Evolutionary conservation across 257 asterid species (phyloP).

Genomic region (Misopates orontium): DNA sequence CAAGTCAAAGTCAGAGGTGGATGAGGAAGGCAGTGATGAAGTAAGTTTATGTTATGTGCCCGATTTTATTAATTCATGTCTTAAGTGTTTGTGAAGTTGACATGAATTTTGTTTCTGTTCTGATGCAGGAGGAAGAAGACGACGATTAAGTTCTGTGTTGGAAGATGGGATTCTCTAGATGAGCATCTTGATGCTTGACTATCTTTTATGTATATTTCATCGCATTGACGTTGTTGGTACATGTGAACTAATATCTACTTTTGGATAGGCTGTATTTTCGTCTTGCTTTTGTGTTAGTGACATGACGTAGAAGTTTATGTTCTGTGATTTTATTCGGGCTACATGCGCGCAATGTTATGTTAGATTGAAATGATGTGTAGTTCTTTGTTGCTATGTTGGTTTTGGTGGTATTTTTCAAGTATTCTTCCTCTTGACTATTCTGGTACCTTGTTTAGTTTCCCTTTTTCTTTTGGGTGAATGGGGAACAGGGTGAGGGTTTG

Average conservation of each 20-base stretch:
- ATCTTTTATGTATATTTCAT: conserved; percentile 24
- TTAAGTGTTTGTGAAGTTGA: background rate
- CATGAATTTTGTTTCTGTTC: background rate
- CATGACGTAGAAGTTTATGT: conserved; percentile 25
- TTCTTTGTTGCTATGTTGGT: background rate
- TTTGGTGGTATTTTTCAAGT: background rate
- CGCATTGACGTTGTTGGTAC: conserved; percentile 30
- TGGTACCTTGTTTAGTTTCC: background rate
- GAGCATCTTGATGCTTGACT: background rate
- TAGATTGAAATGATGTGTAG: conserved; percentile 4
- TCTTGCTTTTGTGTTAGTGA: conserved; percentile 17
- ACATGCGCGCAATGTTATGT: conserved; percentile 1
- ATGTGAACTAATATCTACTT: conserved; percentile 7
- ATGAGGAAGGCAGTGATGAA: conserved; percentile 58
- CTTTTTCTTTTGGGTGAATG: no score
- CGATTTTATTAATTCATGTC: background rate
- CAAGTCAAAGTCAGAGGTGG: conserved; percentile 75
- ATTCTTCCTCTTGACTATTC: background rate
- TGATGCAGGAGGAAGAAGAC: conserved; percentile 57
- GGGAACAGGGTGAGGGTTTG: no score
- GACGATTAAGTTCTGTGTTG: conserved; percentile 34
- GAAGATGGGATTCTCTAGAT: conserved; percentile 6
- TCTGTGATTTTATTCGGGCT: conserved; percentile 24
- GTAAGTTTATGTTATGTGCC: conserved; percentile 33
- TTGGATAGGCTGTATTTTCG: conserved; percentile 27